These are phyloP conservation scores for Pythium oligandrum DNA, from an alignment of 352 stramenopile genomes.

Conservation along the genomic window DNA sequence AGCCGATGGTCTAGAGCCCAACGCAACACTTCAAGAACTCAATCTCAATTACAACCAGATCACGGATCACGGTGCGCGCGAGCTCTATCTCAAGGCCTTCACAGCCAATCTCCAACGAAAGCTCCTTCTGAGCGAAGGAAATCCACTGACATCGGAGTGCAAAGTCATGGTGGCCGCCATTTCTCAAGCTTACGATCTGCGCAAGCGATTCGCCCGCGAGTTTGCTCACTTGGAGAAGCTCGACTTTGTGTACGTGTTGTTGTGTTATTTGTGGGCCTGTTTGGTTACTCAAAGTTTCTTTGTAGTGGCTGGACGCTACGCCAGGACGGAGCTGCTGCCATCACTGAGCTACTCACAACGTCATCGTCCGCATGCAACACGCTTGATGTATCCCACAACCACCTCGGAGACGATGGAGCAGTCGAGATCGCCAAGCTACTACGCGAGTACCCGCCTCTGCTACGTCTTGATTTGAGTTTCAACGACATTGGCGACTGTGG, in stretches of 20 bases:
- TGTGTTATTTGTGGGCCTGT: not conserved
- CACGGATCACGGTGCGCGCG: constrained; percentile 37
- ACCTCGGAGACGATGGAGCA: constrained; percentile 53
- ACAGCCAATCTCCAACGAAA: constrained; percentile 36
- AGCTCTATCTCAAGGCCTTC: constrained; percentile 48
- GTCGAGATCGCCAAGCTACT: constrained; percentile 37
- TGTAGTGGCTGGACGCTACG: constrained; percentile 32
- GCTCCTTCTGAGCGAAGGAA: constrained; percentile 31
- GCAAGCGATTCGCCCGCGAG: constrained; percentile 41
- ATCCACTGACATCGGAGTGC: constrained; percentile 39
- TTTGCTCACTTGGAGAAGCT: constrained; percentile 32
- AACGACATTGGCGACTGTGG: constrained; percentile 67
- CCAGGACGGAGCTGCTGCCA: constrained; percentile 41
- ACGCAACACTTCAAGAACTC: constrained; percentile 37
- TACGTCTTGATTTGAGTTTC: constrained; percentile 59
- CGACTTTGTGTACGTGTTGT: constrained; percentile 24
- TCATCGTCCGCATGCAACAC: constrained; percentile 19
- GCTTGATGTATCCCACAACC: constrained; percentile 49
- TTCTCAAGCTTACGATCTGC: constrained; percentile 48
- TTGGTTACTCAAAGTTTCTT: not conserved
- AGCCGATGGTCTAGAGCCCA: constrained; percentile 39
- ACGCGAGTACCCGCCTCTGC: constrained; percentile 22
- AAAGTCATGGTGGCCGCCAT: constrained; percentile 47
- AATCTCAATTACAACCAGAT: constrained; percentile 50
- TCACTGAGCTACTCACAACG: constrained; percentile 30